Base-by-base conservation (phyloP, 2,329 filamentous ascomycete species). In the Amphichorda felina region DNA sequence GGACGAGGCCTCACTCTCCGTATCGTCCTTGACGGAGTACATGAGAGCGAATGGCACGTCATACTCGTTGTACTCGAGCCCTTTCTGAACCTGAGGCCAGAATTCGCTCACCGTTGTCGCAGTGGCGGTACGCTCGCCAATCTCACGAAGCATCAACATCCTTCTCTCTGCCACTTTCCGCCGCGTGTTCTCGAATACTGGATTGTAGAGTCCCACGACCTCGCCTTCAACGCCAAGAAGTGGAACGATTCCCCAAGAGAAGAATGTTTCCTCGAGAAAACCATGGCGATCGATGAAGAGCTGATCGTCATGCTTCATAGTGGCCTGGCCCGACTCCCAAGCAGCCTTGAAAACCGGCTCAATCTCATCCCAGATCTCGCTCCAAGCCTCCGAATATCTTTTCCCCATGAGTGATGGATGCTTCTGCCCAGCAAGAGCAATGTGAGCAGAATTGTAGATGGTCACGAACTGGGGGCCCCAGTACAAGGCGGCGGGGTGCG, bases 291-390 rank as follows among this genome's bases (percentile, higher is more conserved):
- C 64, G 22, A 91, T 69, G 47, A 87, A 86, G 2, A 89, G 62
- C 38, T 75, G 75, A 42, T 89, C 82, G 46, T 91, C 84, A 43
- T 88, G 78, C 53, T 87, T 89, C 80, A 88, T 84, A 0, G 79
- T 86, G 1, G 83, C 80, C 57, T 87, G 78, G 1, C 83, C 85
- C 4, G 76, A 80, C 27, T 70, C 56, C 53, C 70, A 72, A 1
- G 83, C 84, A 40, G 64, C 75, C 14, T 69, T 63, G 43, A 91
- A 83, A 1, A 82, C 68, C 2, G 75, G 75, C 42, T 76, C 68
- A 9, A 89, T 67, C 5, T 78, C 72, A 16, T 74, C 61, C 81
- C 82, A 88, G 5, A 89, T 80, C 50, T 89, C 83, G 1, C 64
- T 43, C 82, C 82, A 88, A 1, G 72, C 77, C 10, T 77, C 68